phyloP scores from a whole-genome alignment of 179 eudicot species.

The Beta lomatogona region DNA sequence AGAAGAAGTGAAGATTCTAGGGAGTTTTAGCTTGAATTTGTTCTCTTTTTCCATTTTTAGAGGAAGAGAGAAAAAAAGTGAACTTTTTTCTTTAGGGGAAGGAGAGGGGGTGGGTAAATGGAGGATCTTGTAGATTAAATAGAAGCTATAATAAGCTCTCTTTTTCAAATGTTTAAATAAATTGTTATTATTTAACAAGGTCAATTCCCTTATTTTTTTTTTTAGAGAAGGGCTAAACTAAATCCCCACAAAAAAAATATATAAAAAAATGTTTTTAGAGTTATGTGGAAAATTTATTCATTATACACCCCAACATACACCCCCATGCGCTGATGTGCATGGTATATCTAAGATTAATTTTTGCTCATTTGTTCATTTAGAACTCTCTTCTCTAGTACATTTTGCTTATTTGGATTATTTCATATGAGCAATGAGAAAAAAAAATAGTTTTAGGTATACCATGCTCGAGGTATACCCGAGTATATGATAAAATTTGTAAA shows the following conservation, averaged over 20 bases:
- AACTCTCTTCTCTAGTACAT: too few species aligned
- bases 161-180: neutral
- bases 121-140: slow-evolving; percentile 38
- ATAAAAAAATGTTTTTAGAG: neutral
- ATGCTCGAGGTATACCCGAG: too few species aligned
- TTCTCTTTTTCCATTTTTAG: slow-evolving; percentile 29
- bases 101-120: slow-evolving; percentile 8
- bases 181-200: neutral
- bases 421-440: too few species aligned
- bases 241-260: too few species aligned
- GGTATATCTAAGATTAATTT: too few species aligned
- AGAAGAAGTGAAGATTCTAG: slow-evolving; percentile 36
- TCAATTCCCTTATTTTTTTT: slow-evolving; percentile 7
- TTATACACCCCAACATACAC: too few species aligned
- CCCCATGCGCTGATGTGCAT: too few species aligned
- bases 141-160: slow-evolving; percentile 8
- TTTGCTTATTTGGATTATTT: too few species aligned
- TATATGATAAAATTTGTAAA: too few species aligned
- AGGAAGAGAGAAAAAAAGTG: neutral
- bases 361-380: too few species aligned
- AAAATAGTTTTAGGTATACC: too few species aligned
- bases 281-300: neutral
- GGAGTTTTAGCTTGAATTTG: slow-evolving; percentile 34
- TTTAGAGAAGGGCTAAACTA: too few species aligned
- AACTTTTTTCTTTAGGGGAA: slow-evolving; percentile 4